phyloP scores from a whole-genome alignment of 768 basidiomycete species.

The Tulasnella sp. region DNA sequence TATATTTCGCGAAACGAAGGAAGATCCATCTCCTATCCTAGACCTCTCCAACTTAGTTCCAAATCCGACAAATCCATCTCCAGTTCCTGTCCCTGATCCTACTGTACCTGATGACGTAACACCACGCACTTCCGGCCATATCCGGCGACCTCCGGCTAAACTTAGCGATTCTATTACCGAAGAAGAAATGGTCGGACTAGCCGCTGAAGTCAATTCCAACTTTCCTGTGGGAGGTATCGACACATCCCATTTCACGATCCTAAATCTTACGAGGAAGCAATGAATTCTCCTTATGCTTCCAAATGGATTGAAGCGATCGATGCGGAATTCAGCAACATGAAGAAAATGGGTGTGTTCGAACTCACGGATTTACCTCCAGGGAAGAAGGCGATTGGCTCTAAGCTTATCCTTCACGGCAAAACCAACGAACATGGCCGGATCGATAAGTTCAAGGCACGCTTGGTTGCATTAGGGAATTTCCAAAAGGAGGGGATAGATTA shows the following conservation, averaged over 20 bases:
- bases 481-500: conserved; percentile 22
- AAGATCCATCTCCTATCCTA: too few species aligned
- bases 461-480: conserved; percentile 23
- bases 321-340: background rate
- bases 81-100: too few species aligned
- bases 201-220: too few species aligned
- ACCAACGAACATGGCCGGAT: conserved; percentile 21
- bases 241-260: too few species aligned
- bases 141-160: too few species aligned
- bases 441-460: conserved; percentile 21
- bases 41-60: too few species aligned
- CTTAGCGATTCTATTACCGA: too few species aligned
- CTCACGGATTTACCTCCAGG: conserved; percentile 21
- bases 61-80: too few species aligned
- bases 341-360: conserved; percentile 23
- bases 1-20: conserved; percentile 14
- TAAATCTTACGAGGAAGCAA: background rate
- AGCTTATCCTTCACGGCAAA: conserved; percentile 28
- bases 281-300: background rate
- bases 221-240: too few species aligned
- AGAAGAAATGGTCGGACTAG: too few species aligned
- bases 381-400: conserved; percentile 23
- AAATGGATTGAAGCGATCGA: conserved; percentile 7
- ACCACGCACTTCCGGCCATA: too few species aligned
- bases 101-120: too few species aligned